Evolutionary conservation across 139 green algal genomes (phyloP).

Genomic region (Chlorella sp.): DNA sequence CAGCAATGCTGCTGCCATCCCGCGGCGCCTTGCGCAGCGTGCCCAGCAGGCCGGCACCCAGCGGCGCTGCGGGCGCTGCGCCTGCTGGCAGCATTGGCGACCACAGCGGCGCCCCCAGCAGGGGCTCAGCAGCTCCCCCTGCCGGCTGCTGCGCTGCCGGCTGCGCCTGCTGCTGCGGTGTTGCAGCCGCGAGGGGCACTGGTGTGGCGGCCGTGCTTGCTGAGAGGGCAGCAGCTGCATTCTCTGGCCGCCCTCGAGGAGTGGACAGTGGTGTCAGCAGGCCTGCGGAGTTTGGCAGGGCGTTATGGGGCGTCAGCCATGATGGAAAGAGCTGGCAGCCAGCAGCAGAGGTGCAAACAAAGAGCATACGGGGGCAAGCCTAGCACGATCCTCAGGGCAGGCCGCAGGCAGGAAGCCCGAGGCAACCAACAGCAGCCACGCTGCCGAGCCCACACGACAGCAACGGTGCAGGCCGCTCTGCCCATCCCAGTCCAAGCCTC

Average conservation of each 20-base stretch:
- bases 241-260: not conserved
- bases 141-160: not conserved
- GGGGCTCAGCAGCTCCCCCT: too few species aligned
- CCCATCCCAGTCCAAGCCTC: not conserved
- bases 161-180: not conserved
- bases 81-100: conserved; percentile 16
- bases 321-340: too few species aligned
- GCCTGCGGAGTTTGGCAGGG: not conserved
- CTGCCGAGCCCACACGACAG: too few species aligned
- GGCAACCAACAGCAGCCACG: not conserved
- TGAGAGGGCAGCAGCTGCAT: too few species aligned
- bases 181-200: not conserved
- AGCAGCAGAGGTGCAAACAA: not conserved
- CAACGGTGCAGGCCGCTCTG: not conserved
- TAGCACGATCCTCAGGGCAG: too few species aligned
- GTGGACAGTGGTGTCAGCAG: not conserved
- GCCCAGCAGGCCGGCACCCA: conserved; percentile 9
- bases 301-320: not conserved
- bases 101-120: conserved; percentile 4
- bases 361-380: too few species aligned
- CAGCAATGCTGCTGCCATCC: not conserved
- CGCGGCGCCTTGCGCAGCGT: not conserved
- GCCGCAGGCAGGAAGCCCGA: too few species aligned
- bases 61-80: not conserved
- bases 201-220: not conserved